phyloP scores from a whole-genome alignment of 257 asterid genomes.

The Datura wrightii region DNA sequence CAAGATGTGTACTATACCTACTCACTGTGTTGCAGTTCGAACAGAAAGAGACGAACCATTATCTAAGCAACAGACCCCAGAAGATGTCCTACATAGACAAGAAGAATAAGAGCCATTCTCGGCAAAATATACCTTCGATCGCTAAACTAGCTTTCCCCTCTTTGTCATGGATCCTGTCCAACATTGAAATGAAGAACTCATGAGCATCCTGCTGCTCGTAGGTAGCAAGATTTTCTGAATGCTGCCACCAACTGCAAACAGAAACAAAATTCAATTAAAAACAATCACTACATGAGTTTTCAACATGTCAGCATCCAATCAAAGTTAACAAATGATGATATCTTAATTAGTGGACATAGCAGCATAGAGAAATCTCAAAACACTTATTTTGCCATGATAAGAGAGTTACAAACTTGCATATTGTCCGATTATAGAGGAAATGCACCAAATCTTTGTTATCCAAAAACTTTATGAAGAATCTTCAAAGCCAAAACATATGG shows the following conservation, averaged over 20 bases:
- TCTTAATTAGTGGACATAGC: not conserved
- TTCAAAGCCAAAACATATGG: not conserved
- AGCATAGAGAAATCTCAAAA: constrained; percentile 5
- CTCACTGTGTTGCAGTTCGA: not conserved
- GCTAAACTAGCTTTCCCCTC: constrained; percentile 63
- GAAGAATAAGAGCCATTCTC: constrained; percentile 18
- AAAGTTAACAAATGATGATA: not conserved
- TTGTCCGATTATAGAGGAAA: not conserved
- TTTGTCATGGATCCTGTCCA: constrained; percentile 90
- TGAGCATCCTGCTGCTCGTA: constrained; percentile 98
- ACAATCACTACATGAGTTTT: not conserved
- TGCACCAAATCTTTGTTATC: not conserved
- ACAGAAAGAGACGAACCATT: constrained; percentile 3
- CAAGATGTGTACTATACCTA: not conserved
- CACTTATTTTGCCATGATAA: not conserved
- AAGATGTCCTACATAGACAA: not conserved
- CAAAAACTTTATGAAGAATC: not conserved
- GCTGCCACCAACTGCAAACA: constrained; percentile 94
- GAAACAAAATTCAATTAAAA: not conserved
- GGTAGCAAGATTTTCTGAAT: constrained; percentile 91
- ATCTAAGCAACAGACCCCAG: not conserved
- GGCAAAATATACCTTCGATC: constrained; percentile 53
- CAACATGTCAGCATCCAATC: not conserved
- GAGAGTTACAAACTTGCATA: not conserved
- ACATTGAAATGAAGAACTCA: constrained; percentile 91